These are phyloP conservation scores for Naganishia cerealis DNA, from an alignment of 1,284 basidiomycete species.

Conservation along the genomic window DNA sequence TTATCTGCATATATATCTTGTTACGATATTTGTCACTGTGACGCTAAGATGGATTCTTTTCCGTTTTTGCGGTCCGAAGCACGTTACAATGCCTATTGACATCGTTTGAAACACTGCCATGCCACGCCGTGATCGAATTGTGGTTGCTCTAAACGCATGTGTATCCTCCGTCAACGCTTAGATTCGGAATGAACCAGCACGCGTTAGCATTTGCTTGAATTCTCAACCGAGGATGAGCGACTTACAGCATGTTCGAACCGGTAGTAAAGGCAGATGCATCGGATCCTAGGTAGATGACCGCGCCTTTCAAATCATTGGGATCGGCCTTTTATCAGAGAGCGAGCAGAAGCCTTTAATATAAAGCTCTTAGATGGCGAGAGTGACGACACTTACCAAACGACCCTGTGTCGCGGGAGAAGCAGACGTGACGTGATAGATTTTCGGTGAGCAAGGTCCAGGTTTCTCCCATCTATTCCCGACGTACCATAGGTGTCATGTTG, in stretches of 20 bases:
- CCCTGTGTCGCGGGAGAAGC: conserved; percentile 23
- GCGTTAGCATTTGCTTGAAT: conserved; percentile 12
- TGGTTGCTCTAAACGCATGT: conserved; percentile 36
- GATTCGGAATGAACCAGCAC: background rate
- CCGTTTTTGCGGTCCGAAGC: too few species aligned
- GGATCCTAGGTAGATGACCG: conserved; percentile 53
- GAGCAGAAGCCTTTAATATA: background rate
- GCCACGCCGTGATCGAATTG: too few species aligned
- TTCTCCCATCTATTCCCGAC: conserved; percentile 43
- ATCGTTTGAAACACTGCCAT: too few species aligned
- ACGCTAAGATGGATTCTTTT: too few species aligned
- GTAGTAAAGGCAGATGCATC: conserved; percentile 50
- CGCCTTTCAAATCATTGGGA: conserved; percentile 59
- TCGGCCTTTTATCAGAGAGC: conserved; percentile 41
- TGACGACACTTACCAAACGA: conserved; percentile 27
- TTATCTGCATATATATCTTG: too few species aligned
- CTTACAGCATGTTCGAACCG: conserved; percentile 43
- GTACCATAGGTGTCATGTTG: conserved; percentile 81
- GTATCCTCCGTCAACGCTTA: conserved; percentile 40
- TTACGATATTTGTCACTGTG: too few species aligned
- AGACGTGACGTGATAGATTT: background rate
- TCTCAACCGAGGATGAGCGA: conserved; percentile 35
- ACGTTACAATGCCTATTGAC: too few species aligned
- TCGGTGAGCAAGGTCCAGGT: background rate
- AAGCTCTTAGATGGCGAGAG: background rate